These are phyloP conservation scores for Eleusine indica DNA, from an alignment of 176 grass and related monocot species.

Conservation along the genomic window DNA sequence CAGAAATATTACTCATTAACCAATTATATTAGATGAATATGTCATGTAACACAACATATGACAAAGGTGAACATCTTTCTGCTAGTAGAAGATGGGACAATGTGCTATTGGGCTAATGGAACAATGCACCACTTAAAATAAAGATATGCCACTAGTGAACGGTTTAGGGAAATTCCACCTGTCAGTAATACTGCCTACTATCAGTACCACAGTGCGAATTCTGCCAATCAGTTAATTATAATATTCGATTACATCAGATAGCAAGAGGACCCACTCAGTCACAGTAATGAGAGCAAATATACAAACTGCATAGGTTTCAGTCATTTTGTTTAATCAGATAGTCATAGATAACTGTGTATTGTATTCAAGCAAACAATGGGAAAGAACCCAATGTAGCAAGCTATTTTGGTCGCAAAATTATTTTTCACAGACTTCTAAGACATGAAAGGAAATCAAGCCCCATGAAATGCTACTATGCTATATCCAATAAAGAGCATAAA, in stretches of 20 bases:
- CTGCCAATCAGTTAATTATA: background rate
- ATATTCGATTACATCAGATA: background rate
- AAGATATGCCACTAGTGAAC: background rate
- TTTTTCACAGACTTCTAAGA: constrained; percentile 4
- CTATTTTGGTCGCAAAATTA: constrained; percentile 2
- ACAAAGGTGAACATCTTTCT: background rate
- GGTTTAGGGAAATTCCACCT: background rate
- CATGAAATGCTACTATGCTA: background rate
- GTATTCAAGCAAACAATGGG: background rate
- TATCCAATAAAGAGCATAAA: background rate
- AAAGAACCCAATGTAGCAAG: constrained; percentile 7
- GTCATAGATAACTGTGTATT: background rate
- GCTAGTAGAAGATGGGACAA: background rate
- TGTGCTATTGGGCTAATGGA: background rate
- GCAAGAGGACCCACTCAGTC: background rate
- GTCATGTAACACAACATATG: constrained; percentile 21
- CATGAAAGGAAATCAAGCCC: background rate
- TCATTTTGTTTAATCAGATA: background rate
- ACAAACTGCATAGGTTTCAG: background rate
- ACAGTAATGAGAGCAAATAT: background rate
- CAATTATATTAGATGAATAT: background rate
- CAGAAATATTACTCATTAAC: background rate
- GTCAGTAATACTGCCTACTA: background rate
- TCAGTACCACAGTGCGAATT: background rate
- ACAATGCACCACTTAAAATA: background rate